Evolutionary conservation across 2,329 filamentous ascomycete species (phyloP).

Genomic region (Talaromyces marneffei): DNA sequence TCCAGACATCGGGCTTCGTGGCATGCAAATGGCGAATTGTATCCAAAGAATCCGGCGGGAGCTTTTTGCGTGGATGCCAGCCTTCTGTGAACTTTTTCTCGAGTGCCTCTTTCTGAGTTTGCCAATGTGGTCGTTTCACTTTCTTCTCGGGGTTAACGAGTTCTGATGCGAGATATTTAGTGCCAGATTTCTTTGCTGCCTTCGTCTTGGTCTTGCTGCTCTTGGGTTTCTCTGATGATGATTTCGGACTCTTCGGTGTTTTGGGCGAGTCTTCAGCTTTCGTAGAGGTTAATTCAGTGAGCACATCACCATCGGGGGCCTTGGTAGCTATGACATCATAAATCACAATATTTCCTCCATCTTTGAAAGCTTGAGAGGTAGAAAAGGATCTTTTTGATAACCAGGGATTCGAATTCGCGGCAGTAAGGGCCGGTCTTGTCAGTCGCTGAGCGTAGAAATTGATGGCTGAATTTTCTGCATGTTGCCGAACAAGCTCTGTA

Average conservation of each 20-base stretch:
- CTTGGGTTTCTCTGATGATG: not conserved
- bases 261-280: not conserved
- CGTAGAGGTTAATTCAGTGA: not conserved
- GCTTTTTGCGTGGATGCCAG: conserved; percentile 76
- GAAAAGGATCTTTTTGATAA: not conserved
- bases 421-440: not conserved
- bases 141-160: conserved; percentile 15
- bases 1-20: conserved; percentile 71
- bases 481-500: not conserved
- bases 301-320: not conserved
- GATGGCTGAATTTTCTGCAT: not conserved
- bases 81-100: conserved; percentile 69
- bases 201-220: not conserved
- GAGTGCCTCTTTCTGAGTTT: conserved; percentile 66
- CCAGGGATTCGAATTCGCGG: not conserved
- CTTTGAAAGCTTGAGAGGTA: not conserved
- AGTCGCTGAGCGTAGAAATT: not conserved
- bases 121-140: conserved; percentile 56
- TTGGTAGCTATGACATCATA: not conserved
- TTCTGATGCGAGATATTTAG: conserved; percentile 9
- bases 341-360: not conserved
- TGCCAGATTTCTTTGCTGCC: not conserved
- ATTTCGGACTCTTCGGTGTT: not conserved
- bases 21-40: conserved; percentile 78
- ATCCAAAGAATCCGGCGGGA: conserved; percentile 88